Evolutionary conservation across 257 asterid species (phyloP).

Genomic region (Capsicum baccatum): DNA sequence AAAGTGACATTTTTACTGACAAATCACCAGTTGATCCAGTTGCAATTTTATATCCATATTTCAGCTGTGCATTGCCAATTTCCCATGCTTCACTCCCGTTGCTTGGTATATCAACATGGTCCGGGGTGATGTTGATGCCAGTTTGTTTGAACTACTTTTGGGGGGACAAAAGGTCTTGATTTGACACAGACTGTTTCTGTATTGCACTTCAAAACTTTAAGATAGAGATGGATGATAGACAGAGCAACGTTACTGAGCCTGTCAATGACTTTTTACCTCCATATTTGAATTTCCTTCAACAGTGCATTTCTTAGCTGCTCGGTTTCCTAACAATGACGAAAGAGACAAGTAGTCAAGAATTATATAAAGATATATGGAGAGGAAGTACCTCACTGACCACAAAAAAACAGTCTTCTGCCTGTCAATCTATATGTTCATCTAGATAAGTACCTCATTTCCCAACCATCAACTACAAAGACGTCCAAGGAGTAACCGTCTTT

Average conservation of each 20-base stretch:
- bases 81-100: conserved; percentile 82
- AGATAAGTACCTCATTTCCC: conserved; percentile 66
- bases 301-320: conserved; percentile 59
- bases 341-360: neutral
- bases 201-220: conserved; percentile 26
- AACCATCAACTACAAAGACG: conserved; percentile 84
- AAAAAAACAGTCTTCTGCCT: too few species aligned
- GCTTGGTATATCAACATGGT: conserved; percentile 55
- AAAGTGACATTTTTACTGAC: conserved; percentile 50
- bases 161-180: conserved; percentile 43
- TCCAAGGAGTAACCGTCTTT: conserved; percentile 90
- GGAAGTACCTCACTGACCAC: neutral
- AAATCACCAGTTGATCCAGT: conserved; percentile 72
- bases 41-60: conserved; percentile 63
- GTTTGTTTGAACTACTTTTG: conserved; percentile 39
- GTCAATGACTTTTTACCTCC: conserved; percentile 54
- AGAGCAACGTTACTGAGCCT: neutral
- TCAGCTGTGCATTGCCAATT: conserved; percentile 65
- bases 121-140: conserved; percentile 37
- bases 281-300: conserved; percentile 65
- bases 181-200: conserved; percentile 50
- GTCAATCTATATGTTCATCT: neutral
- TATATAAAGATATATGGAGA: neutral
- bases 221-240: neutral
- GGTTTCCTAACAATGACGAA: conserved; percentile 55